Conservation (phyloP, 176 grass and related monocot species). For the Cymbopogon citratus region DNA sequence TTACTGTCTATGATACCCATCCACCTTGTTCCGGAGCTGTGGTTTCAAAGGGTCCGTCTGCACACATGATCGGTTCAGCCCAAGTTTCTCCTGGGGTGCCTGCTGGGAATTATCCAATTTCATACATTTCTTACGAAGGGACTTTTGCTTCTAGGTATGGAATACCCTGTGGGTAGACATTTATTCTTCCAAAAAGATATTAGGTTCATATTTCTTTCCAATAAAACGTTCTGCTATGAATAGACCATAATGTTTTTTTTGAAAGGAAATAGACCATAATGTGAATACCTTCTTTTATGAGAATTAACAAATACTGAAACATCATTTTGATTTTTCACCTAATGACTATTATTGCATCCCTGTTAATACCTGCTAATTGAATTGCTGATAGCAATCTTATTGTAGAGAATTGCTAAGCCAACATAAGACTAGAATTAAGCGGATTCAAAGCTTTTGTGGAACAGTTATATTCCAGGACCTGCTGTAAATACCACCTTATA, state of each 20-base stretch:
- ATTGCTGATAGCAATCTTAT: not conserved
- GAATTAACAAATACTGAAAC: not conserved
- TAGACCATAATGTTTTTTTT: too few species aligned
- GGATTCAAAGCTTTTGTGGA: not conserved
- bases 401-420: not conserved
- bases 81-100: slow-evolving; percentile 43
- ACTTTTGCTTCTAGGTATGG: slow-evolving; percentile 76
- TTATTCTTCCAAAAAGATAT: not conserved
- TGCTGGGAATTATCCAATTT: slow-evolving; percentile 77
- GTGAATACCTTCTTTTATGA: not conserved
- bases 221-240: not conserved
- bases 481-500: not conserved
- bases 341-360: not conserved
- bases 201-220: too few species aligned
- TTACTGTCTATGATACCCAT: slow-evolving; percentile 84
- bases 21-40: slow-evolving; percentile 55
- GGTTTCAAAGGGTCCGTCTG: slow-evolving; percentile 42
- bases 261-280: too few species aligned
- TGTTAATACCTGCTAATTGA: not conserved
- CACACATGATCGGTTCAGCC: slow-evolving; percentile 39
- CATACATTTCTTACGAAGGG: slow-evolving; percentile 67
- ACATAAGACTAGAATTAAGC: not conserved
- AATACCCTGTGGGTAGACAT: not conserved
- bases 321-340: not conserved
- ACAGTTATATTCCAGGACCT: not conserved